Evolutionary conservation across 176 grass and related monocot species (phyloP), one percentile per base, ranked within the genome.

Genomic region (Eleusine coracana): DNA sequence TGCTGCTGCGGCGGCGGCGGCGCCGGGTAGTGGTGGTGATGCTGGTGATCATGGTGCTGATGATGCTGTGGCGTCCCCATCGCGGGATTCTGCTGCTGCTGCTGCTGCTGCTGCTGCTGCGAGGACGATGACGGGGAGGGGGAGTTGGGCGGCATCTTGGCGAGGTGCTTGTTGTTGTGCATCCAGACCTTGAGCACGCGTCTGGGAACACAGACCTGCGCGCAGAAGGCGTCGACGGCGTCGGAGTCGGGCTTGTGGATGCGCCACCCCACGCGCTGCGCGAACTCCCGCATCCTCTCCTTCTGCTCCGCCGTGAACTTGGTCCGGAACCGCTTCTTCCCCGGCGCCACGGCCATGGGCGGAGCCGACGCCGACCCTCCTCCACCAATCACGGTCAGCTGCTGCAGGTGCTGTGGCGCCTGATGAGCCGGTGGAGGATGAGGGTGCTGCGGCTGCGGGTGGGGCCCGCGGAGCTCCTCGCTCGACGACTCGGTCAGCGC

Each of bases 161-260:
- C 75, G 89, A 84, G 88, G 90, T 88, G 91, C 86, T 96, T 99
- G 84, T 99, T 96, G 82, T 99, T 99, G 85, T 99, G 92, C 93
- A 98, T 98, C 96, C 96, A 98, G 76, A 98, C 96, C 91, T 98
- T 98, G 76, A 99, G 86, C 36, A 99, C 96, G 44, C 90, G 93
- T n/a, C 93, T 87, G 76, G 85, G 70, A 21, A 98, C 82, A 36
- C 92, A 87, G 45, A 92, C 70, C 87, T 95, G 82, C 0, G 77
- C 82, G 76, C 96, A 98, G 82, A 98, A 98, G 17, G 79, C 76
- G 41, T 93, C 85, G 2, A 93, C 87, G 45, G 87, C 91, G 12
- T 16, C 89, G 18, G 77, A 70, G 67, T 95, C 96, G 37, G 86
- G 86, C 87, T 91, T 93, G 70, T 98, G 96, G 63, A 98, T 82